Evolutionary conservation across 192 early-diverging fungal species (phyloP).

Genomic region (Endogone sp.): DNA sequence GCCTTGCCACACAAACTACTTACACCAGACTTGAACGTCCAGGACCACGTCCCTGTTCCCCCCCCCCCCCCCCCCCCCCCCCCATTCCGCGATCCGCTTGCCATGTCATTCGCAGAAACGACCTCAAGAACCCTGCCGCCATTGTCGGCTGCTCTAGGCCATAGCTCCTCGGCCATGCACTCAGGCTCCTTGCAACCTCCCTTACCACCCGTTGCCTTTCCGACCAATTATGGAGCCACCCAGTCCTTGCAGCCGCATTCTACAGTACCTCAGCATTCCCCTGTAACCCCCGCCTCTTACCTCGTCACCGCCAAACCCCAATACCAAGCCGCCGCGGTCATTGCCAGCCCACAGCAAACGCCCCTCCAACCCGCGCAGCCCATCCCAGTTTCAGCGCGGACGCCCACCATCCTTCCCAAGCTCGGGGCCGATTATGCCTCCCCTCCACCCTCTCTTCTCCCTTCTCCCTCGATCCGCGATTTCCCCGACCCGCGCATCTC

Average conservation of each 20-base stretch:
- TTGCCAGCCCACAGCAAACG: not conserved
- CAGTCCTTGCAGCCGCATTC: not conserved
- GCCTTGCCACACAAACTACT: not conserved
- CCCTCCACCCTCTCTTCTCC: not conserved
- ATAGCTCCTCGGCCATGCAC: not conserved
- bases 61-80: too few species aligned
- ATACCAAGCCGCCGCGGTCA: too few species aligned
- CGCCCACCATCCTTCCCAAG: not conserved
- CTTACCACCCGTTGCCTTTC: not conserved
- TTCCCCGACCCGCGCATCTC: not conserved
- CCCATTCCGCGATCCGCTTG: not conserved
- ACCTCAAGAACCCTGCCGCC: not conserved
- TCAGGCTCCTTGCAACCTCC: not conserved
- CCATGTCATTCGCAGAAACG: not conserved
- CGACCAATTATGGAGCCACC: not conserved
- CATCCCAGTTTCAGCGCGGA: not conserved
- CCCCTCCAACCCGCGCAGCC: not conserved
- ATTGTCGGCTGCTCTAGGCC: not conserved
- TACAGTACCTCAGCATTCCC: not conserved
- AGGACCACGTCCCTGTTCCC: not conserved
- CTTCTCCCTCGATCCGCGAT: not conserved
- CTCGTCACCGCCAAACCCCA: not conserved
- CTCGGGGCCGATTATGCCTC: not conserved
- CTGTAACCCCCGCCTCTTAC: not conserved
- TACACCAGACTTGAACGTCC: not conserved